Base-by-base conservation (phyloP, 345 rosid species). In the Alliaria petiolata region DNA sequence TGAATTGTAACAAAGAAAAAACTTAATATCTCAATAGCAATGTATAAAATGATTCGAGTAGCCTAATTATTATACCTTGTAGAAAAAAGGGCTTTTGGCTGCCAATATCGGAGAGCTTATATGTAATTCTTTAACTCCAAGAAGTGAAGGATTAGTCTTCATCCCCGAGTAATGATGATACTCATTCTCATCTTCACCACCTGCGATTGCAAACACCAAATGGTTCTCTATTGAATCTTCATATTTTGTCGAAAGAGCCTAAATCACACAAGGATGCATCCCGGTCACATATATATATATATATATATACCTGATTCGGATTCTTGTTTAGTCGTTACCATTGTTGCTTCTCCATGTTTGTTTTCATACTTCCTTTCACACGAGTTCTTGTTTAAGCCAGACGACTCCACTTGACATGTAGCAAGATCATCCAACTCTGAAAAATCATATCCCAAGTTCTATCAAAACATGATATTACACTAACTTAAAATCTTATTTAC, bases 51-150 rank as follows among this genome's bases (percentile, higher is more conserved):
- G n/a, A n/a, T n/a, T n/a, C n/a, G n/a, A n/a, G n/a, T n/a, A n/a
- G n/a, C n/a, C n/a, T n/a, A n/a, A n/a, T n/a, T n/a, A n/a, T n/a
- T n/a, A n/a, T n/a, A 26, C 96, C 93, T 87, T 87, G 66, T 80
- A 84, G 52, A 93, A 93, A 76, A 89, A 89, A 0, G 89, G 92
- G 54, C 96, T 90, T 79, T 84, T 81, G 25, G 92, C 91, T 16
- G 97, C 97, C 80, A 93, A 81, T 63, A 93, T 81, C 3, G 88
- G 82, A 49, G 98, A 90, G 77, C 90, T 85, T 53, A 93, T 83
- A 57, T 88, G 89, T 61, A 93, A 9, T 11, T 86, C 82, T 72
- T 75, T 82, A 14, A 92, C 87, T 70, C 79, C 82, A 33, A 83
- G 69, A 79, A 77, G 76, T 22, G 80, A 51, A 22, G 80, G 55